A percentile compares a stretch with the other conserved stretches of the same genome.
Conservation (phyloP, 2,329 filamentous ascomycete genomes). For the Penicillium paneum region DNA sequence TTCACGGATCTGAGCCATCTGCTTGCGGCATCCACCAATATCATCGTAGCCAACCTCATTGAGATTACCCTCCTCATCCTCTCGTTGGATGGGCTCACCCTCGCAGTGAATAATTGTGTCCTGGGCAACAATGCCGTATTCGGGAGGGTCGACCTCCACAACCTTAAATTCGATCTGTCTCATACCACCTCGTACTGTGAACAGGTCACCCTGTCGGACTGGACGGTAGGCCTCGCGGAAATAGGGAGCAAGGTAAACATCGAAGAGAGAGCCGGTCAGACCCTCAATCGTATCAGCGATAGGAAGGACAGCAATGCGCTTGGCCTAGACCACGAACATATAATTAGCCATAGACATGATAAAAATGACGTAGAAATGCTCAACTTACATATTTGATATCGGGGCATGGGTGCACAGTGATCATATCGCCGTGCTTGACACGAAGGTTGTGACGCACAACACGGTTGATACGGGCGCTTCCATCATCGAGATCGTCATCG, state of each 20-base stretch:
- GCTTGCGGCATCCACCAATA: conserved; percentile 98
- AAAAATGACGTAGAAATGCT: neutral
- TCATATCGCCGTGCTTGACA: conserved; percentile 96
- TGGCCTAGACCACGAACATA: conserved; percentile 62
- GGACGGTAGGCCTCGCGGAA: conserved; percentile 99
- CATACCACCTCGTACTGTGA: conserved; percentile 97
- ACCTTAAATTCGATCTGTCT: conserved; percentile 99
- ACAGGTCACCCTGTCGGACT: conserved; percentile 93
- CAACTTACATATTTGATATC: conserved; percentile 99
- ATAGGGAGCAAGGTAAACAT: conserved; percentile 98
- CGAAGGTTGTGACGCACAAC: conserved; percentile 97
- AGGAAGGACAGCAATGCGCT: conserved; percentile 95
- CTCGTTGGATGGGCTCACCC: conserved; percentile 92
- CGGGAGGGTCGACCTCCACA: conserved; percentile 94
- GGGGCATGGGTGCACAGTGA: conserved; percentile 95
- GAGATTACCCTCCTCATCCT: conserved; percentile 98
- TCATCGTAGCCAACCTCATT: conserved; percentile 99
- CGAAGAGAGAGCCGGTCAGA: conserved; percentile 94
- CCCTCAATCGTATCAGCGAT: conserved; percentile 98
- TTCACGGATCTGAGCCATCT: conserved; percentile 99
- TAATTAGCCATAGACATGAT: conserved; percentile 20
- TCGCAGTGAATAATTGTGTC: conserved; percentile 99
- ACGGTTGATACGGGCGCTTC: conserved; percentile 94
- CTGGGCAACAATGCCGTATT: conserved; percentile 98
- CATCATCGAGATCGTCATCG: conserved; percentile 97